Conservation (phyloP, 345 rosid species). For the Populus ilicifolia region DNA sequence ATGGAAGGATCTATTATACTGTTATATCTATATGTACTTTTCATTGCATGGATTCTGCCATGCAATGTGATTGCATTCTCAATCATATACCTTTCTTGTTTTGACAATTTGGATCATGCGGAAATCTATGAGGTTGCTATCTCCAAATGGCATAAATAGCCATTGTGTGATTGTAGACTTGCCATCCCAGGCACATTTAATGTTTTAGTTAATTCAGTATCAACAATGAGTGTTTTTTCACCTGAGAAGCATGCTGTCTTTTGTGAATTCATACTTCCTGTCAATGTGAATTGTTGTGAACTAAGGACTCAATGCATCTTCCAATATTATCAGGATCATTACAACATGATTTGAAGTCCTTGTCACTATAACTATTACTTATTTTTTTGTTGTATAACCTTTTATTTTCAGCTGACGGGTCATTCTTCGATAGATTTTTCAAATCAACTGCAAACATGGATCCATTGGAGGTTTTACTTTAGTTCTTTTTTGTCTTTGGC, state of each 20-base stretch:
- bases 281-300: neutral
- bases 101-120: too few relatives aligned
- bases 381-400: slow-evolving; percentile 9
- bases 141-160: neutral
- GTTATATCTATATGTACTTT: neutral
- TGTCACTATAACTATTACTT: neutral
- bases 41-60: neutral
- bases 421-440: slow-evolving; percentile 75
- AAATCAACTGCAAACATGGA: slow-evolving; percentile 71
- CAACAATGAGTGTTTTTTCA: too few relatives aligned
- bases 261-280: neutral
- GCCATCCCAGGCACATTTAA: neutral
- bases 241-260: neutral
- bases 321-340: neutral
- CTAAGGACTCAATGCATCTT: too few relatives aligned
- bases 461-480: slow-evolving; percentile 55
- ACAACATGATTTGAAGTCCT: neutral
- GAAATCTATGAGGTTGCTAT: neutral
- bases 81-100: too few relatives aligned
- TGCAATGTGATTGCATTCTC: too few relatives aligned
- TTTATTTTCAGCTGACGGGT: slow-evolving; percentile 56
- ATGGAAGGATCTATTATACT: neutral
- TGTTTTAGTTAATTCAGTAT: neutral
- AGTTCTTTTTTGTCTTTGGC: neutral
- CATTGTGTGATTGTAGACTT: too few relatives aligned